Conservation (phyloP, 2,329 filamentous ascomycete species). For the Trichophyton mentagrophytes region DNA sequence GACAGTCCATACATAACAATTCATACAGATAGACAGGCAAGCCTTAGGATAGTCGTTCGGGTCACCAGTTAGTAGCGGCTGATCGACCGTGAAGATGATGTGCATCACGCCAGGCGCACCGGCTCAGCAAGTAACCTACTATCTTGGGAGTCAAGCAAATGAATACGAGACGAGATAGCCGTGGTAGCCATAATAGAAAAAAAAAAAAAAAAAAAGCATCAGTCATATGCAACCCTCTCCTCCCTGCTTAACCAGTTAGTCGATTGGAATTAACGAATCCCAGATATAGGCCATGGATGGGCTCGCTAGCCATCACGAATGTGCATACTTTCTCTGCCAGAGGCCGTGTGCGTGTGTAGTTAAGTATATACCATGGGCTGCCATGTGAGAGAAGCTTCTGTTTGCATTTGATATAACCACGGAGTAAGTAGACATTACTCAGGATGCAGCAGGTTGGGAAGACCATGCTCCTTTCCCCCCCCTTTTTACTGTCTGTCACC, state of each 20-base stretch:
- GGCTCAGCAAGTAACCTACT: background rate
- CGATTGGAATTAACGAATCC: too few relatives aligned
- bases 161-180: background rate
- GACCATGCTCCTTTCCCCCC: too few relatives aligned
- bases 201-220: background rate
- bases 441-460: too few relatives aligned
- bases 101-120: background rate
- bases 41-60: background rate
- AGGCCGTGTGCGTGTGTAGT: background rate
- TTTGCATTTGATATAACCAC: too few relatives aligned
- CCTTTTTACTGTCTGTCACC: too few relatives aligned
- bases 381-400: background rate
- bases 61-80: background rate
- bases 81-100: background rate
- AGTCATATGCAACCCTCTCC: background rate
- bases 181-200: background rate
- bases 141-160: background rate
- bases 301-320: background rate
- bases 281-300: background rate
- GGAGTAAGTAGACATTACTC: too few relatives aligned
- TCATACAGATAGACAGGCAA: background rate
- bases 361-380: too few relatives aligned
- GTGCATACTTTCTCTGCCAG: background rate
- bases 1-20: background rate
- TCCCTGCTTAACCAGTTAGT: too few relatives aligned